Evolutionary conservation across 306 rosid species (phyloP), one percentile per base, ranked within the genome.

Genomic region (Biancaea sappan): DNA sequence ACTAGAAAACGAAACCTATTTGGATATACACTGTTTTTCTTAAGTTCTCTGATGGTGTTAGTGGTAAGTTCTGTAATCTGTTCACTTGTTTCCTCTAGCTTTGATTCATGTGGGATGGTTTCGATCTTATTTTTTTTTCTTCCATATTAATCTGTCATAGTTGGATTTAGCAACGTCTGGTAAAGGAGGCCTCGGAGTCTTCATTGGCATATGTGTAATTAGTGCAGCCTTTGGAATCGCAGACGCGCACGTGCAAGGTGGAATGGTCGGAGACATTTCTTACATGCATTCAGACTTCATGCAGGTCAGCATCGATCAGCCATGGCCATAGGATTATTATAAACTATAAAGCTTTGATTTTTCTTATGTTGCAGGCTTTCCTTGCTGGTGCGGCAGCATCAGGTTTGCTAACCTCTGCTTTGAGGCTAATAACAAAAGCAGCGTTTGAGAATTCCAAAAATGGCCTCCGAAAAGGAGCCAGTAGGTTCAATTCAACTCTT

Each of bases 201-300:
- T 82, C 72, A 81, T 91, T 12, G 98, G 96, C 26, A 35, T 91
- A 48, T 91, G 98, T 62, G 41, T 12, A 56, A 44, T 89, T 4
- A 91, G 97, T 61, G 92, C 86, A 43, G 86, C 82, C 19, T 94
- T 91, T 72, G 97, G 98, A 81, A 44, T 94, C 76, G 97, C 96
- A 74, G 97, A 94, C 86, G 98, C 94, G 66, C 85, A 84, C 71
- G 85, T 79, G 0, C 97, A 91, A 80, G 98, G 98, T 4, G 97
- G 97, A 81, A 91, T 90, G 97, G 84, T 94, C 70, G 97, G 98
- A 73, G 98, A 94, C 75, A 85, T 91, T 18, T 91, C 95, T 32
- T 91, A 84, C 84, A 94, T 91, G 98, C 83, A 5, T 10, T 89
- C 93, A 5, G 90, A 87, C 71, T 86, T 94, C 72, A 51, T 91